These are phyloP conservation scores for Magnolia changhungtana DNA, from an alignment of 164 flowering plant species.

Conservation along the genomic window DNA sequence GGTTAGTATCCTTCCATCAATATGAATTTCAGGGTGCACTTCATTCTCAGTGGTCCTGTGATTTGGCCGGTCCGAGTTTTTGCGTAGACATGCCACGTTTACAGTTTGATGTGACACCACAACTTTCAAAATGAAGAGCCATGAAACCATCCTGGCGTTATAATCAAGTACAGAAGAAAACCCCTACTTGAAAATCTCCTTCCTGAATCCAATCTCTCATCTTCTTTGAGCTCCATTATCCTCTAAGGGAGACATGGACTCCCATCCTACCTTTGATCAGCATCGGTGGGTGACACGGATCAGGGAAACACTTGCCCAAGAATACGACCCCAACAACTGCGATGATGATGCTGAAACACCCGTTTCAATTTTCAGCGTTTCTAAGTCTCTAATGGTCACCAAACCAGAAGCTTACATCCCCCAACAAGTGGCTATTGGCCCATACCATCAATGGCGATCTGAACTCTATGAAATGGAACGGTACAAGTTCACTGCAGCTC, in stretches of 20 bases:
- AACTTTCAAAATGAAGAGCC: background rate
- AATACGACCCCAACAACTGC: background rate
- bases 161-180: no score
- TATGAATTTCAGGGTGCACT: background rate
- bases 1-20: no score
- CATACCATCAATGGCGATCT: conserved; percentile 17
- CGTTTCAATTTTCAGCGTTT: conserved; percentile 15
- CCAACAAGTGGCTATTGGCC: conserved; percentile 23
- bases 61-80: background rate
- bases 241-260: background rate
- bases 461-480: conserved; percentile 22
- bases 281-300: conserved; percentile 10
- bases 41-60: background rate
- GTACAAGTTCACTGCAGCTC: conserved; percentile 18
- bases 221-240: background rate
- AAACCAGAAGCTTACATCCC: conserved; percentile 22
- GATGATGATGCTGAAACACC: background rate
- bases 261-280: background rate
- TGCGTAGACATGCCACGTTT: background rate
- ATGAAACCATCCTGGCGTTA: background rate
- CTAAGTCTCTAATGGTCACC: conserved; percentile 13
- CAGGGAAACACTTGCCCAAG: conserved; percentile 7
- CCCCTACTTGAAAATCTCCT: background rate
- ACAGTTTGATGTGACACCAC: background rate
- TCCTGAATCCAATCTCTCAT: background rate